Evolutionary conservation across 345 rosid species (phyloP), one percentile per base, ranked within the genome.

Genomic region (Brassica rapa): DNA sequence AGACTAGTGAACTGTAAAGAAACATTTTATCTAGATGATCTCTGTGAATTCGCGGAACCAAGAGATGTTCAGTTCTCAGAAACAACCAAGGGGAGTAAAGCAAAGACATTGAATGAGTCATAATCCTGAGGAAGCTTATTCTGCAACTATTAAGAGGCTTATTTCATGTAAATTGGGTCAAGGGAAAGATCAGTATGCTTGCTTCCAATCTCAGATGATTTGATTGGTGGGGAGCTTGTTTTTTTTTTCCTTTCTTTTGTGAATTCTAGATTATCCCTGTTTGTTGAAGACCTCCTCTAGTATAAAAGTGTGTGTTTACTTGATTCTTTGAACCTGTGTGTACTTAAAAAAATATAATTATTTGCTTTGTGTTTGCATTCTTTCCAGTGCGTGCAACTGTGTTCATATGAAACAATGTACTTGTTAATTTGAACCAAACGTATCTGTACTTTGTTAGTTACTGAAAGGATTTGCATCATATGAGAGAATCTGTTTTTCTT

Each of bases 1-100:
- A 27, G 78, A 79, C 70, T 79, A 79, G 74, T 62, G 60, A 68
- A 25, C 29, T 62, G 78, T 79, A 74, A 73, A 79, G 68, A 72
- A 29, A 19, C 68, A 41, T 57, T 67, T 65, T n/a, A 19, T 65
- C 55, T 19, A n/a, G 62, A 72, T 29, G 27, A 27, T 78, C 65
- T 33, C 81, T 77, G 76, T 62, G 80, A 29, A 62, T 70, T 61
- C 19, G 55, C 25, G 67, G 67, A 71, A 56, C 65, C 66, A 15
- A 37, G 76, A 71, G 72, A 71, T 78, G 51, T 71, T 65, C 56
- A 69, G 57, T 76, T 53, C 66, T 63, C 66, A 64, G 35, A 71
- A 63, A 77, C 61, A 71, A 55, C 63, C 33, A 76, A 41, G 6
- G 73, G 65, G 67, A 59, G 64, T 35, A 68, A 59, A 68, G 64